Conservation (phyloP, 441 rosid genomes). For the Isatis lusitanica region DNA sequence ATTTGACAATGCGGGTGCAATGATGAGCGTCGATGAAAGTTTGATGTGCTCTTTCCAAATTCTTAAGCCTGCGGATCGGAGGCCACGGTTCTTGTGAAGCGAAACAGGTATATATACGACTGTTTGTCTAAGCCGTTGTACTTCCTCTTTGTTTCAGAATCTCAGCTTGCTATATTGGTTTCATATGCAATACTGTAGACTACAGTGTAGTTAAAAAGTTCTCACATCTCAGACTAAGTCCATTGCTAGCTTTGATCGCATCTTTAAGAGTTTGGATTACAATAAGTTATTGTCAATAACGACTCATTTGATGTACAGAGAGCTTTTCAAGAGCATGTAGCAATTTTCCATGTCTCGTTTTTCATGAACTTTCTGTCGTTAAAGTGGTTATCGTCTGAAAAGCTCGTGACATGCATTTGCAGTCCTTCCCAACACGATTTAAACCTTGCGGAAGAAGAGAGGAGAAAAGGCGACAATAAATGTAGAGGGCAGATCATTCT, state of each 20-base stretch:
- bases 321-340: background rate
- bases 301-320: background rate
- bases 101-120: background rate
- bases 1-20: constrained; percentile 69
- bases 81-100: constrained; percentile 41
- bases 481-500: background rate
- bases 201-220: background rate
- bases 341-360: background rate
- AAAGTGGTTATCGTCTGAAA: background rate
- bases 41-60: constrained; percentile 74
- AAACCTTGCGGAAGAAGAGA: background rate
- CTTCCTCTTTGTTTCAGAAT: background rate
- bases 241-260: background rate
- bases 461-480: background rate
- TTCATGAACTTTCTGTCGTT: background rate
- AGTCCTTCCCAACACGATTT: constrained; percentile 1
- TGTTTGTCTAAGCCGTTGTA: background rate
- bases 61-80: constrained; percentile 58
- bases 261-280: background rate
- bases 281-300: background rate
- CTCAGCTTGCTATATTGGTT: background rate
- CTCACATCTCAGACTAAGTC: background rate
- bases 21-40: constrained; percentile 76
- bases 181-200: background rate
- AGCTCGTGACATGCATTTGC: background rate